Evolutionary conservation across 2,329 filamentous ascomycete genomes (phyloP).

Genomic region (Penicillium thymicola): DNA sequence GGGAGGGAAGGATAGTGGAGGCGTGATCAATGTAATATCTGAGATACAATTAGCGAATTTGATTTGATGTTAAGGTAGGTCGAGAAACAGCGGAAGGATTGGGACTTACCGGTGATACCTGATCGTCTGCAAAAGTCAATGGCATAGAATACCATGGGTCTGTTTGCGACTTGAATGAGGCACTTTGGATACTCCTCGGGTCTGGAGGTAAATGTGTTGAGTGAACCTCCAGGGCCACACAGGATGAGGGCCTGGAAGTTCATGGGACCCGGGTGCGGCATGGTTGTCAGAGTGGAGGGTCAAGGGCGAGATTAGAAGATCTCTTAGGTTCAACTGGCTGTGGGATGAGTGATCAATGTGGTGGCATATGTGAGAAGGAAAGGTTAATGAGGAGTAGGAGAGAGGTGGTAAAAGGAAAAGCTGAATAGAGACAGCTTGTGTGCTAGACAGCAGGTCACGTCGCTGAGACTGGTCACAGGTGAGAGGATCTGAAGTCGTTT

Average conservation of each 20-base stretch:
- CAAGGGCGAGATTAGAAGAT: too few relatives aligned
- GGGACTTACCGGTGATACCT: slow-evolving; percentile 44
- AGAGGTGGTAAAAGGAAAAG: background rate
- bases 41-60: background rate
- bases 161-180: slow-evolving; percentile 47
- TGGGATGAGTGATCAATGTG: background rate
- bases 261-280: slow-evolving; percentile 27
- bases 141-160: slow-evolving; percentile 50
- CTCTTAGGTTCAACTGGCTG: background rate
- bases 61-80: background rate
- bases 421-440: background rate
- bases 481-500: background rate
- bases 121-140: slow-evolving; percentile 48
- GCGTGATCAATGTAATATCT: slow-evolving; percentile 5
- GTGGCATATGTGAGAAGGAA: background rate
- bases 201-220: slow-evolving; percentile 49
- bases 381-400: background rate
- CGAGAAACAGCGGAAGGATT: background rate
- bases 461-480: background rate
- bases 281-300: background rate
- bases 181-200: slow-evolving; percentile 48
- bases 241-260: slow-evolving; percentile 49
- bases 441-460: background rate
- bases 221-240: slow-evolving; percentile 48
- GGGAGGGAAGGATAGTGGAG: background rate